A percentile compares a stretch with the other conserved stretches of the same genome.
Evolutionary conservation across 305 asterid genomes (phyloP).

Genomic region (Withania somnifera): DNA sequence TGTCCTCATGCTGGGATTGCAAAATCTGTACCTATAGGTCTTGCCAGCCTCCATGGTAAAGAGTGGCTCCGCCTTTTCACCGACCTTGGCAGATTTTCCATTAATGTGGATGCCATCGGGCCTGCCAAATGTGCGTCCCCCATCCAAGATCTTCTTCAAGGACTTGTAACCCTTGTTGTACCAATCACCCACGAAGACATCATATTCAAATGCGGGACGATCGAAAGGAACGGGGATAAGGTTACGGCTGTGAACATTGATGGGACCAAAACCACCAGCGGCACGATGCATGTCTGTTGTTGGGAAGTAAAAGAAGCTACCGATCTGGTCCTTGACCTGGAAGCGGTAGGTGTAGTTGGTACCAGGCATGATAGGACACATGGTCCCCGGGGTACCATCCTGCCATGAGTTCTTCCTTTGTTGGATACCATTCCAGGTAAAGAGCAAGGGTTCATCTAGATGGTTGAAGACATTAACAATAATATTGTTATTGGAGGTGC

Average conservation of each 20-base stretch:
- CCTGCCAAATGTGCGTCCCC: conserved; percentile 46
- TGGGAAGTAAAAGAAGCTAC: conserved; percentile 63
- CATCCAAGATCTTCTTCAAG: conserved; percentile 34
- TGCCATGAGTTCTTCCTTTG: conserved; percentile 74
- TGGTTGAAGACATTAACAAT: conserved; percentile 54
- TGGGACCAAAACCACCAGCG: conserved; percentile 51
- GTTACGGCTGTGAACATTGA: conserved; percentile 51
- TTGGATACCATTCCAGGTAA: conserved; percentile 60
- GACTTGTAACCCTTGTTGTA: conserved; percentile 70
- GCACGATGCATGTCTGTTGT: conserved; percentile 52
- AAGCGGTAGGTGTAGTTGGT: conserved; percentile 50
- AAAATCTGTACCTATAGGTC: conserved; percentile 66
- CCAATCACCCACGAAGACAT: conserved; percentile 64
- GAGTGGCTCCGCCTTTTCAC: conserved; percentile 35
- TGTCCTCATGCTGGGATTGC: conserved; percentile 59
- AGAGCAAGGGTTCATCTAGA: conserved; percentile 63
- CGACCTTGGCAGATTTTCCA: conserved; percentile 43
- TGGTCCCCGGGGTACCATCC: conserved; percentile 67
- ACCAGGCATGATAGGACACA: conserved; percentile 75
- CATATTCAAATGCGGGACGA: conserved; percentile 30
- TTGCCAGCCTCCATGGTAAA: conserved; percentile 50
- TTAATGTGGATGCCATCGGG: conserved; percentile 79
- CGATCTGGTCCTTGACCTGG: conserved; percentile 88
- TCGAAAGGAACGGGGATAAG: conserved; percentile 74
- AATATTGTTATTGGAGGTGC: conserved; percentile 71